Base-by-base conservation (phyloP, 2,329 filamentous ascomycete genomes). In the Ophiostoma montium region DNA sequence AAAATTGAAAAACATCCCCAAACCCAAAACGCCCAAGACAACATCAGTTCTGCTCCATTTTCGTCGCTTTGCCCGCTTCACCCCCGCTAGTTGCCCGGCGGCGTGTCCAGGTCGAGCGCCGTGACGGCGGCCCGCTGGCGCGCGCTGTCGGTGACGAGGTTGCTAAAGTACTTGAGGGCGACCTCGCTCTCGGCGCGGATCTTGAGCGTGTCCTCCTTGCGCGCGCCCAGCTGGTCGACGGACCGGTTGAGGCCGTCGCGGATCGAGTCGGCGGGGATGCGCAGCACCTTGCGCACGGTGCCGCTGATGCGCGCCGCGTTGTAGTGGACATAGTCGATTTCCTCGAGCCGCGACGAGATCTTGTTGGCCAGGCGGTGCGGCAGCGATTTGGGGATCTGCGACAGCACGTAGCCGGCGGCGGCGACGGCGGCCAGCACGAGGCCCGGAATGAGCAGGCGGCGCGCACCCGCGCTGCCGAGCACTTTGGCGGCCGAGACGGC, bases 261-360 rank as follows among this genome's bases (percentile, higher is more conserved):
- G 8, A 98, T 76, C 58, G 87, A 88, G 60, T 90, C 84, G 1
- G 89, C 86, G 1, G 92, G 92, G 58, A 85, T 80, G 52, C 86
- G 86, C 35, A 98, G 77, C 9, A 95, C 87, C 62, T 88, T 86
- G 57, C 90, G 86, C 38, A 95, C 87, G 49, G 94, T 84, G 23
- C 78, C 75, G 19, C 86, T 82, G 59, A 98, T 94, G 48, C 92
- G 85, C 16, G 76, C 72, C 41, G 88, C 80, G 68, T 98, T 98
- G 56, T 78, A 68, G 65, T 98, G 92, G 1, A 92, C 86, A 62
- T 96, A 98, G 67, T 98, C 92, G 60, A 95, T 80, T 16, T 84
- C 76, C 8, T 76, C 70, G 35, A 98, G 80, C 59, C 88, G 86
- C 31, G 78, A 70, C 2, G 87, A 82, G 51, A 98, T 84, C 67